A percentile compares a stretch with the other conserved stretches of the same genome.
These are phyloP conservation scores for Irpex rosettiformis DNA, from an alignment of 1,284 basidiomycete species.

Conservation along the genomic window DNA sequence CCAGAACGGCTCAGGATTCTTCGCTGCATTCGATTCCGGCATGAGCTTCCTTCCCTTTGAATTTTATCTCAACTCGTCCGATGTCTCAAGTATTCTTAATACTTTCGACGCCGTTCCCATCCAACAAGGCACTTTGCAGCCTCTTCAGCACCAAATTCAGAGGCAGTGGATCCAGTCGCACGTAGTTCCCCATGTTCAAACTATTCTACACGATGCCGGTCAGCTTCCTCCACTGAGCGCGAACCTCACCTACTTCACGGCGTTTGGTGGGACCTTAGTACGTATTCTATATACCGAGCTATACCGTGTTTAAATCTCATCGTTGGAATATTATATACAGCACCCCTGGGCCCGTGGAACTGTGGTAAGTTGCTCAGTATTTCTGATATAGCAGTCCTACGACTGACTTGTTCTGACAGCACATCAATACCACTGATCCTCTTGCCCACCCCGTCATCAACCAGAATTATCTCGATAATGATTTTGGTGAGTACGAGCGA, in stretches of 20 bases:
- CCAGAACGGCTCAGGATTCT: constrained; percentile 5
- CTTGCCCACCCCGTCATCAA: constrained; percentile 6
- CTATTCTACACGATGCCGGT: constrained; percentile 6
- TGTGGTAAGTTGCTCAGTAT: constrained; percentile 2
- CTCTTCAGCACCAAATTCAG: constrained; percentile 6
- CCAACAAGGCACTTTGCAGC: neutral
- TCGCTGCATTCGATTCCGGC: constrained; percentile 7
- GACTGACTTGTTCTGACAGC: neutral
- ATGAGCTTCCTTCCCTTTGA: constrained; percentile 8
- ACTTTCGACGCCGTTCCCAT: neutral
- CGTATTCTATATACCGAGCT: neutral
- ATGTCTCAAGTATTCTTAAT: neutral
- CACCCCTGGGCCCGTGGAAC: constrained; percentile 11
- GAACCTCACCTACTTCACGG: constrained; percentile 8
- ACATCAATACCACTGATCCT: constrained; percentile 8
- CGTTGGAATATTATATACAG: neutral
- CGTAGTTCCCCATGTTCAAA: constrained; percentile 8
- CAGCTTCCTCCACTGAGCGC: neutral
- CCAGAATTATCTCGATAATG: constrained; percentile 1
- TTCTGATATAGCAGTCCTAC: neutral
- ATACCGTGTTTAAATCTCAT: neutral
- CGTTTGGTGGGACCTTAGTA: constrained; percentile 7
- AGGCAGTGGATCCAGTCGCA: constrained; percentile 6
- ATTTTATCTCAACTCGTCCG: neutral
- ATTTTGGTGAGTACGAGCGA: constrained; percentile 2